Percentiles rank a stretch among this genome's conserved stretches.
Conservation (phyloP, 106 monocot species). For the Alisma plantagoaquatica region DNA sequence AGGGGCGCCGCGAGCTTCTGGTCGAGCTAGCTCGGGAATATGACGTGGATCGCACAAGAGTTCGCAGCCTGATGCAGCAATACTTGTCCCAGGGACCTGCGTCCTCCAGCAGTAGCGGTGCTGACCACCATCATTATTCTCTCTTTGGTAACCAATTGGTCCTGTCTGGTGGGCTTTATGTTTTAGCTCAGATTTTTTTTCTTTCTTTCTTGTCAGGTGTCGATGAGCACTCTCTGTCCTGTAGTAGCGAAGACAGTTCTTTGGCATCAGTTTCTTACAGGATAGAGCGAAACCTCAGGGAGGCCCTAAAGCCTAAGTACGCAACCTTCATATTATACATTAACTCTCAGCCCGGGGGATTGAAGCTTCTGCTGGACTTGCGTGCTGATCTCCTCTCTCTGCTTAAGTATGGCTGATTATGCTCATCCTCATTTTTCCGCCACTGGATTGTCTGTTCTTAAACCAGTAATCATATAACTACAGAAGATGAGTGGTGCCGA, state of each 20-base stretch:
- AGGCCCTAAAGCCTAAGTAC: slow-evolving; percentile 59
- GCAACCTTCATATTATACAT: slow-evolving; percentile 49
- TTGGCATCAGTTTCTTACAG: slow-evolving; percentile 38
- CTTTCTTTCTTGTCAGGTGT: too few species aligned
- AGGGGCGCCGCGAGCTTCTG: slow-evolving; percentile 41
- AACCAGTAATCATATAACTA: too few species aligned
- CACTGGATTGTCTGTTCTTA: too few species aligned
- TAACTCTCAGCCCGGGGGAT: slow-evolving; percentile 55
- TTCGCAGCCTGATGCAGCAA: slow-evolving; percentile 62
- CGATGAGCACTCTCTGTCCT: too few species aligned
- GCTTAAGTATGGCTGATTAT: slow-evolving; percentile 19
- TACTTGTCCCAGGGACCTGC: slow-evolving; percentile 42
- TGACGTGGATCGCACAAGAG: slow-evolving; percentile 51
- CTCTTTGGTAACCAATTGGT: too few species aligned
- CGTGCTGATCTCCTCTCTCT: slow-evolving; percentile 68
- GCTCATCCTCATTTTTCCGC: neutral
- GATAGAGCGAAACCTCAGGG: slow-evolving; percentile 59
- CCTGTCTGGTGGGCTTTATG: too few species aligned
- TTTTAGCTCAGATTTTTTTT: too few species aligned
- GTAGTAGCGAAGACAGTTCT: slow-evolving; percentile 21
- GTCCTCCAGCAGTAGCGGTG: slow-evolving; percentile 3
- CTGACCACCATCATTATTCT: too few species aligned
- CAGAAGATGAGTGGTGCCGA: too few species aligned
- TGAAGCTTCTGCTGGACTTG: slow-evolving; percentile 57
- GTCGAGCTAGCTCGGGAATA: slow-evolving; percentile 40